phyloP scores from a whole-genome alignment of 148 eudicot genomes.

The Pouteria glomerata region DNA sequence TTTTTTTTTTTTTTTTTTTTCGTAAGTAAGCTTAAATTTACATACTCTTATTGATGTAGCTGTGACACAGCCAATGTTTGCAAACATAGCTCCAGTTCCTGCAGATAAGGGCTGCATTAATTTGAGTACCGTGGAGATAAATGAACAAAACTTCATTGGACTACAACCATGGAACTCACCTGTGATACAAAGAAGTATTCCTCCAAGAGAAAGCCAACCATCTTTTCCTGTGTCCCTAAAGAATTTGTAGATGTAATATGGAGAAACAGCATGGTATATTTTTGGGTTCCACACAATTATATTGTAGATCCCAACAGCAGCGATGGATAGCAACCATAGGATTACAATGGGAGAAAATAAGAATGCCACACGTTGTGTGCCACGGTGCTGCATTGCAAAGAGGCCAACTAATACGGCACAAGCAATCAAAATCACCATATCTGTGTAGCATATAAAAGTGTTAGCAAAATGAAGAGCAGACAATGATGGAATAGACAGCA shows the following conservation, averaged over 20 bases:
- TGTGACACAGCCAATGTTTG: conserved; percentile 41
- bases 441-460: conserved; percentile 16
- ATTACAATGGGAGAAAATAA: conserved; percentile 44
- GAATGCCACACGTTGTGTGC: conserved; percentile 39
- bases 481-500: not conserved
- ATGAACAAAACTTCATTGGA: not conserved
- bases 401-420: conserved; percentile 39
- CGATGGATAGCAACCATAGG: conserved; percentile 40
- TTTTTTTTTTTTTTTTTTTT: too few species aligned
- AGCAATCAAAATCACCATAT: conserved; percentile 29
- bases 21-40: not conserved
- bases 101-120: conserved; percentile 12
- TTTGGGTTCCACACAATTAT: conserved; percentile 41
- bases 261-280: conserved; percentile 38
- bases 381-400: conserved; percentile 48
- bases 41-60: conserved; percentile 42
- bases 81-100: conserved; percentile 51
- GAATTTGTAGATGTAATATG: conserved; percentile 38
- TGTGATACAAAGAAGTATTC: conserved; percentile 39
- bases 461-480: conserved; percentile 10
- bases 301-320: conserved; percentile 42
- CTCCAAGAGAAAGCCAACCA: conserved; percentile 46
- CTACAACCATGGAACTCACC: conserved; percentile 16
- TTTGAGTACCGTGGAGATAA: not conserved
- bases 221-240: conserved; percentile 25